phyloP scores from a whole-genome alignment of 768 basidiomycete genomes.

The Phylloporus sp. region DNA sequence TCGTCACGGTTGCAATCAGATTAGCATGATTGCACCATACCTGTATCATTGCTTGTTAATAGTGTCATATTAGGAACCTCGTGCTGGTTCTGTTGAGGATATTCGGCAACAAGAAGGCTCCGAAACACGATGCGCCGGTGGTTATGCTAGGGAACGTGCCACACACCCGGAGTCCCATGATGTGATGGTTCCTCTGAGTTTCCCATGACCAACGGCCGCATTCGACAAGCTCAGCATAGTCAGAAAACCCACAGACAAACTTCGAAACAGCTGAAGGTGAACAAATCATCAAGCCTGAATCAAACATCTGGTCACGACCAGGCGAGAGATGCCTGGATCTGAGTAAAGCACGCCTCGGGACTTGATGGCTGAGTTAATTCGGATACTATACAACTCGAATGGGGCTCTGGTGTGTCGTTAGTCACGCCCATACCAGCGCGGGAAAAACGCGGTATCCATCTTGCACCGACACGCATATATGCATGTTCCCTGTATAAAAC shows the following conservation, averaged over 20 bases:
- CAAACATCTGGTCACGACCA: not conserved
- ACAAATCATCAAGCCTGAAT: no score
- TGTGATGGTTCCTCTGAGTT: not conserved
- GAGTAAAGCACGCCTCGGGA: not conserved
- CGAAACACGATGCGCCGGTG: not conserved
- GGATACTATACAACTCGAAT: not conserved
- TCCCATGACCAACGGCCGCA: conserved; percentile 2
- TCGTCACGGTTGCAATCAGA: conserved; percentile 3
- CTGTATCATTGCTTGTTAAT: conserved; percentile 26
- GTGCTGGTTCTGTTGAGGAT: conserved; percentile 4
- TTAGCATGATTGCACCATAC: conserved; percentile 25
- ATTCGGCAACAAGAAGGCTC: not conserved
- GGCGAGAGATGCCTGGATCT: not conserved
- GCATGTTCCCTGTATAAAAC: conserved; percentile 13
- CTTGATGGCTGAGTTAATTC: conserved; percentile 5
- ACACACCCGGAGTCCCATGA: conserved; percentile 2
- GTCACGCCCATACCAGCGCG: not conserved
- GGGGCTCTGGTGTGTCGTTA: not conserved
- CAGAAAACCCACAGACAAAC: no score
- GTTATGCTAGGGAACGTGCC: not conserved
- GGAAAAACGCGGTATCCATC: not conserved
- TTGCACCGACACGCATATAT: not conserved
- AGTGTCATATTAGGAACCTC: conserved; percentile 7
- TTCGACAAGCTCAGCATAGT: not conserved
- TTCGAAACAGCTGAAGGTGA: no score